Percentiles rank a stretch among this genome's conserved stretches.
phyloP scores from a whole-genome alignment of 345 rosid genomes.

The Boechera stricta region DNA sequence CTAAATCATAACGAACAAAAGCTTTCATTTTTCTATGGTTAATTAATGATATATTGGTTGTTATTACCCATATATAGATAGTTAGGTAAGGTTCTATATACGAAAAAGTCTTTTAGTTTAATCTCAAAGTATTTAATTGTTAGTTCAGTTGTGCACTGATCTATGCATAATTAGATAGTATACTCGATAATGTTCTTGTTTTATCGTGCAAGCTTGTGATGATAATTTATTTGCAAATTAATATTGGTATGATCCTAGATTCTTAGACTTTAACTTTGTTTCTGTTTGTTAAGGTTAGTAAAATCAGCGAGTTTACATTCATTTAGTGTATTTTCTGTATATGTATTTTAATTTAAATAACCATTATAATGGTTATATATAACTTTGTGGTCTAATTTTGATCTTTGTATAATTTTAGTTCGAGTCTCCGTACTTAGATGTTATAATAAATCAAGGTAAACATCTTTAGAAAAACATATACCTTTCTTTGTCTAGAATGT shows the following conservation, averaged over 20 bases:
- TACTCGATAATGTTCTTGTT: background rate
- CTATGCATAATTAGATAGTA: conserved; percentile 16
- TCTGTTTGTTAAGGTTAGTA: background rate
- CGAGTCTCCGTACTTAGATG: background rate
- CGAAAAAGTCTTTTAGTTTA: background rate
- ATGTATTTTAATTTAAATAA: background rate
- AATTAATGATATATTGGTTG: background rate
- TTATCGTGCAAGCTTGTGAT: conserved; percentile 19
- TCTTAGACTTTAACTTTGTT: background rate
- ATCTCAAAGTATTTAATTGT: conserved; percentile 23
- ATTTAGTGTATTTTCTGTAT: background rate
- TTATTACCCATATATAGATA: background rate
- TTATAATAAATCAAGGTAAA: background rate
- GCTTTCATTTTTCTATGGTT: conserved; percentile 4
- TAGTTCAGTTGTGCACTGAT: background rate
- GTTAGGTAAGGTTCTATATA: conserved; percentile 20
- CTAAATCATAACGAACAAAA: conserved; percentile 26
- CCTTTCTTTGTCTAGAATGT: conserved; percentile 42
- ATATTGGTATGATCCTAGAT: background rate
- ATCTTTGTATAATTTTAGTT: background rate
- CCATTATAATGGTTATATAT: background rate
- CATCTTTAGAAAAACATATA: conserved; percentile 28
- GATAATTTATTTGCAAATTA: background rate
- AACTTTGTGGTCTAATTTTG: background rate
- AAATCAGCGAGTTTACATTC: background rate